Evolutionary conservation across 2,329 filamentous ascomycete genomes (phyloP).

Genomic region (Macrophomina phaseolina): DNA sequence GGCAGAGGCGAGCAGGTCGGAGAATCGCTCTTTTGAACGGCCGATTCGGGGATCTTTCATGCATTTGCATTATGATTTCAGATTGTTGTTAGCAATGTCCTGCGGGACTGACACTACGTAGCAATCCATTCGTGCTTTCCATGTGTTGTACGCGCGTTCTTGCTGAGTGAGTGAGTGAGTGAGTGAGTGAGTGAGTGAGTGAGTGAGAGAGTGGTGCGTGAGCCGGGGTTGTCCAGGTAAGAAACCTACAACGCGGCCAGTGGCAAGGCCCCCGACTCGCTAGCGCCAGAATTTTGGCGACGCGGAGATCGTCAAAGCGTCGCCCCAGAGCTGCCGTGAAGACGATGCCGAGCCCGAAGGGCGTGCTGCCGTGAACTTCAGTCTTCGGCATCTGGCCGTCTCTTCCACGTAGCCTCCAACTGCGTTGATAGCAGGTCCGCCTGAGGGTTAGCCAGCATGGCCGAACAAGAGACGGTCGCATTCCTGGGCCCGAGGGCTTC

Average conservation of each 20-base stretch:
- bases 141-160: neutral
- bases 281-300: conserved; percentile 22
- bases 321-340: neutral
- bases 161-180: neutral
- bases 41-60: conserved; percentile 24
- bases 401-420: neutral
- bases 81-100: conserved; percentile 24
- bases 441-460: neutral
- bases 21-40: conserved; percentile 23
- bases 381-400: neutral
- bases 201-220: neutral
- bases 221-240: no score
- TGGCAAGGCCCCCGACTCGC: conserved; percentile 3
- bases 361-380: neutral
- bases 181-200: neutral
- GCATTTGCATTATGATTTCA: conserved; percentile 26
- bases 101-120: conserved; percentile 15
- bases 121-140: conserved; percentile 17
- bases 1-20: conserved; percentile 25
- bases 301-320: conserved; percentile 20
- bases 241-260: neutral
- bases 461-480: conserved; percentile 48
- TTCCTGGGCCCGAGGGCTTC: conserved; percentile 70
- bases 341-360: conserved; percentile 4
- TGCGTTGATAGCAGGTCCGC: neutral